Percentiles rank a stretch among this genome's conserved stretches.
Evolutionary conservation across 2,329 filamentous ascomycete genomes (phyloP).

Genomic region (Cryphonectria radicalis): DNA sequence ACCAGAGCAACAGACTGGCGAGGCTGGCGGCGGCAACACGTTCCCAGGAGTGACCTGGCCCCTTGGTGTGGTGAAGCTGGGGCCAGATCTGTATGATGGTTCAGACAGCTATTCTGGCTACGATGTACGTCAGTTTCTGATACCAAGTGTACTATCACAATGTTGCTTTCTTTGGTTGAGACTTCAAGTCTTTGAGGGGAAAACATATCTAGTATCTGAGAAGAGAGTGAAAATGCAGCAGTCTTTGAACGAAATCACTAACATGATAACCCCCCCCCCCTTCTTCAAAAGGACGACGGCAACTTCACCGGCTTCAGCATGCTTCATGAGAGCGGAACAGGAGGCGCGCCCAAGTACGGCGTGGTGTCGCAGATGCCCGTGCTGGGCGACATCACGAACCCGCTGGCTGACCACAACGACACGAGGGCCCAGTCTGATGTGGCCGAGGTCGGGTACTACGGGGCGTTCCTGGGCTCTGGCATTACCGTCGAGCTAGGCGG

Average conservation of each 20-base stretch:
- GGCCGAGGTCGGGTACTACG: conserved; percentile 63
- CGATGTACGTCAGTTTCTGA: neutral
- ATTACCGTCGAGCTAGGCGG: conserved; percentile 63
- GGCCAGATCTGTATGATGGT: conserved; percentile 53
- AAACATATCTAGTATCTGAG: neutral
- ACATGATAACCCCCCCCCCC: neutral
- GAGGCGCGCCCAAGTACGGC: conserved; percentile 72
- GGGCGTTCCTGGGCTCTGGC: conserved; percentile 57
- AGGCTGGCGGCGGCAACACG: conserved; percentile 51
- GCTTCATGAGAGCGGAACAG: conserved; percentile 70
- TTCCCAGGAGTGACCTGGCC: conserved; percentile 55
- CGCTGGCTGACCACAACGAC: conserved; percentile 59
- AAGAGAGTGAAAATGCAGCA: neutral
- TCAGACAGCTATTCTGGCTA: conserved; percentile 59
- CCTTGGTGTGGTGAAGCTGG: conserved; percentile 54
- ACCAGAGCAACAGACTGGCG: conserved; percentile 46
- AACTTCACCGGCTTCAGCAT: conserved; percentile 64
- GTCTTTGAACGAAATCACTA: neutral
- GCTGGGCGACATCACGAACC: conserved; percentile 54
- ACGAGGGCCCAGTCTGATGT: conserved; percentile 55
- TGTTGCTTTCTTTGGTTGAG: neutral
- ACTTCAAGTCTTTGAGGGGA: neutral
- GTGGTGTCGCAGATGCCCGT: conserved; percentile 65
- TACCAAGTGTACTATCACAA: neutral
- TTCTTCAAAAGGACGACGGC: conserved; percentile 43